Evolutionary conservation across 345 rosid species (phyloP).

Genomic region (Reutealis trisperma): DNA sequence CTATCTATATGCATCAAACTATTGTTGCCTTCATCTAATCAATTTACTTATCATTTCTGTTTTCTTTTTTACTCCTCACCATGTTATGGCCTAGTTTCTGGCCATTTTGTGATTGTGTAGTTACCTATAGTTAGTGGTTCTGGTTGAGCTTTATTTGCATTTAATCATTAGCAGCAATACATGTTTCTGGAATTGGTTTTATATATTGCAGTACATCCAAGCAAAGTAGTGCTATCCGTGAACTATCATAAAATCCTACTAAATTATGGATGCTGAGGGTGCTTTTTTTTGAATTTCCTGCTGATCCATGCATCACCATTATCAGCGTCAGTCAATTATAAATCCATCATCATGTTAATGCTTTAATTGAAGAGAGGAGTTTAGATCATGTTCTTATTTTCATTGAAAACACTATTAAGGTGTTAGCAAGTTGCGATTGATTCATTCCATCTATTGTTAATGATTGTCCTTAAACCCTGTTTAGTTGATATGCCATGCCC

Average conservation of each 20-base stretch:
- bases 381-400: too few relatives aligned
- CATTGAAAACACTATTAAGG: neutral
- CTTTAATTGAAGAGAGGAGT: neutral
- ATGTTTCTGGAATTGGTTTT: neutral
- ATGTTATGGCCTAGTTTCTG: neutral
- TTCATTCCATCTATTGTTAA: neutral
- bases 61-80: neutral
- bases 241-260: neutral
- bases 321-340: too few relatives aligned
- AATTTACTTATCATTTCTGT: neutral
- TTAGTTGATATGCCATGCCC: neutral
- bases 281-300: neutral
- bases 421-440: neutral
- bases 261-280: neutral
- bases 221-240: neutral
- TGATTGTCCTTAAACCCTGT: neutral
- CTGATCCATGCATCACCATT: neutral
- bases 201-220: neutral
- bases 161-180: neutral
- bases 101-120: neutral
- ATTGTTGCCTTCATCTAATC: neutral
- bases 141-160: too few relatives aligned
- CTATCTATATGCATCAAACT: neutral
- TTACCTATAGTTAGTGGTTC: too few relatives aligned
- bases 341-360: neutral